phyloP scores from a whole-genome alignment of 78 protist genomes.

The Monocercomonoides exilis region DNA sequence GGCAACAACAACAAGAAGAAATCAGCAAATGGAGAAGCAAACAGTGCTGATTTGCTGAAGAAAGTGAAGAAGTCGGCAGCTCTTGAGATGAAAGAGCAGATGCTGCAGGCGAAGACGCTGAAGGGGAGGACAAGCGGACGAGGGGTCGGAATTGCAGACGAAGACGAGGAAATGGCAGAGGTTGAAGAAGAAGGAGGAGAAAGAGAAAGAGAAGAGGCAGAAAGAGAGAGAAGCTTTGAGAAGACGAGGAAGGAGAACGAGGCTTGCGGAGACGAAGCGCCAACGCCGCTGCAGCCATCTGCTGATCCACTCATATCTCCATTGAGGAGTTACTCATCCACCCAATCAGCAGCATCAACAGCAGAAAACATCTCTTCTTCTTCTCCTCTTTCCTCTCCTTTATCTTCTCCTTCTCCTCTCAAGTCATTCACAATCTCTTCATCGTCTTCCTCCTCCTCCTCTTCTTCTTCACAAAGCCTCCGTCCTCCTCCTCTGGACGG shows the following conservation, averaged over 20 bases:
- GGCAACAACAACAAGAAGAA: not conserved
- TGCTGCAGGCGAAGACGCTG: not conserved
- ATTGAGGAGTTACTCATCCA: not conserved
- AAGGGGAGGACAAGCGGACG: not conserved
- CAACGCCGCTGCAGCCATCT: no score
- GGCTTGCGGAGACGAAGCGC: not conserved
- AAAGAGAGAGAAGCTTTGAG: not conserved
- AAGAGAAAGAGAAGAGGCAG: not conserved
- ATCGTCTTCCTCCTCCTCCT: no score
- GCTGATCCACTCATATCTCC: no score
- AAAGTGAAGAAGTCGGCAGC: not conserved
- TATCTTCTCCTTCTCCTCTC: no score
- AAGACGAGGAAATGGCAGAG: not conserved
- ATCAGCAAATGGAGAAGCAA: no score
- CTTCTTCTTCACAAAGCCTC: no score
- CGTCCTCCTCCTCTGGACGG: no score
- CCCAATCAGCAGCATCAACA: not conserved
- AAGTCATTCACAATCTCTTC: no score
- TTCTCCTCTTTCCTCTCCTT: no score
- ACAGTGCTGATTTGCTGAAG: no score
- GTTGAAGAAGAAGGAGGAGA: not conserved
- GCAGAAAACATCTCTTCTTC: no score
- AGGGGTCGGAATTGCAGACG: not conserved
- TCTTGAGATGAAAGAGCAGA: not conserved
- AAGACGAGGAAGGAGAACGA: not conserved